Conservation (phyloP, 352 stramenopile species). For the Pythium dissotocum region DNA sequence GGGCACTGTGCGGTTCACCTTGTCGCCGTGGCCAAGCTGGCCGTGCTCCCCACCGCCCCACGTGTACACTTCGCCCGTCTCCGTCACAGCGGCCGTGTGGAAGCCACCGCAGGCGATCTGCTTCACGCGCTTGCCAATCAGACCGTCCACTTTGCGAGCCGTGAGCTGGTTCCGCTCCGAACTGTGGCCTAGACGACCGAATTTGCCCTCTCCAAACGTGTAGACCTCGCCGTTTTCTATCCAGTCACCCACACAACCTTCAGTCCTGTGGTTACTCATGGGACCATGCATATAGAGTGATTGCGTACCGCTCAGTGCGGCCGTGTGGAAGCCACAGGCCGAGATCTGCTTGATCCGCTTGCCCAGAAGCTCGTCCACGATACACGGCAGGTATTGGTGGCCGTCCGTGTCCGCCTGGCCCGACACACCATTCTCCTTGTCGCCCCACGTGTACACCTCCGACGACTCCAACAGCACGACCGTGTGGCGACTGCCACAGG, state of each 20-base stretch:
- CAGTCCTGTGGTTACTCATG: background rate
- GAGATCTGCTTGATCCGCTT: constrained; percentile 90
- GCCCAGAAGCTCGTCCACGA: constrained; percentile 87
- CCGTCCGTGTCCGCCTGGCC: constrained; percentile 94
- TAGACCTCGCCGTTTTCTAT: constrained; percentile 91
- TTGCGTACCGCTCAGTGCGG: constrained; percentile 57
- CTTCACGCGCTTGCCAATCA: constrained; percentile 76
- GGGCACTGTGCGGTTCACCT: constrained; percentile 94
- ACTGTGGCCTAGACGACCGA: constrained; percentile 82
- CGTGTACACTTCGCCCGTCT: constrained; percentile 86
- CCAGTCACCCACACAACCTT: background rate
- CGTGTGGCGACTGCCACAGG: constrained; percentile 94
- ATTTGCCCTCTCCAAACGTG: constrained; percentile 93
- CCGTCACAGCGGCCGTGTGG: constrained; percentile 84
- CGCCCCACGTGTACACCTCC: constrained; percentile 94
- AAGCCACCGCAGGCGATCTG: constrained; percentile 90
- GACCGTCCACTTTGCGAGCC: constrained; percentile 66
- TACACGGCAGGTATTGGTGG: constrained; percentile 93
- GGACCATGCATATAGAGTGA: background rate
- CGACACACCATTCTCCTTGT: constrained; percentile 96
- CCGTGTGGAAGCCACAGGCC: constrained; percentile 87
- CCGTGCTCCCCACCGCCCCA: constrained; percentile 92
- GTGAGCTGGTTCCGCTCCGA: constrained; percentile 83
- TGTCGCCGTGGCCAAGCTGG: constrained; percentile 96
- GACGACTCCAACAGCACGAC: constrained; percentile 88